These are phyloP conservation scores for Penicillium vulpinum DNA, from an alignment of 2,329 filamentous ascomycete species.

Conservation along the genomic window DNA sequence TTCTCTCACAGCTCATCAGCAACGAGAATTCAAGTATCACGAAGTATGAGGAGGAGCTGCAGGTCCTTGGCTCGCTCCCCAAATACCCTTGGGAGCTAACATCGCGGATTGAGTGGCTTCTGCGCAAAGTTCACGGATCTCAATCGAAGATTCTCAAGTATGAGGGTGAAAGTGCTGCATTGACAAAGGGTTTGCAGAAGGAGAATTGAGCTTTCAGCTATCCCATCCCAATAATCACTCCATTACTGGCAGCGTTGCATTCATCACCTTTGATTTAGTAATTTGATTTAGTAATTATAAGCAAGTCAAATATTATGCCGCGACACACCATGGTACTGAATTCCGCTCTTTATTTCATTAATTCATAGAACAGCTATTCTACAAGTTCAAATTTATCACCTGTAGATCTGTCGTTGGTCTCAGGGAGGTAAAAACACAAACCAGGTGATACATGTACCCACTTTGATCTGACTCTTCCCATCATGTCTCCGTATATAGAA, in stretches of 20 bases:
- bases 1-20: constrained; percentile 68
- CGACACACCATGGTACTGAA: neutral
- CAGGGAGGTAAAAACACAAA: neutral
- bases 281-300: neutral
- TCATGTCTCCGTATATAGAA: neutral
- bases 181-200: constrained; percentile 69
- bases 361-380: no score
- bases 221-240: neutral
- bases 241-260: neutral
- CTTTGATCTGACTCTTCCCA: neutral
- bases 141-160: constrained; percentile 73
- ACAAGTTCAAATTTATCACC: no score
- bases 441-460: neutral
- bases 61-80: constrained; percentile 67
- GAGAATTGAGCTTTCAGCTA: constrained; percentile 44
- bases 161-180: constrained; percentile 67
- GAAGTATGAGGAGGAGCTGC: constrained; percentile 76
- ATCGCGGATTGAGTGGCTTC: constrained; percentile 68
- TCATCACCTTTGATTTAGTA: neutral
- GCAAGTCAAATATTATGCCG: neutral
- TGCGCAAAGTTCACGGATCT: constrained; percentile 70
- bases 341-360: neutral
- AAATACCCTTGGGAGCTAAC: constrained; percentile 68
- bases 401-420: neutral
- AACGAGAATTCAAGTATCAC: constrained; percentile 73